Percentiles rank a stretch among this genome's conserved stretches.
These are phyloP conservation scores for Yamadazyma kitorensis DNA, from an alignment of 805 yeast genomes.

Conservation along the genomic window DNA sequence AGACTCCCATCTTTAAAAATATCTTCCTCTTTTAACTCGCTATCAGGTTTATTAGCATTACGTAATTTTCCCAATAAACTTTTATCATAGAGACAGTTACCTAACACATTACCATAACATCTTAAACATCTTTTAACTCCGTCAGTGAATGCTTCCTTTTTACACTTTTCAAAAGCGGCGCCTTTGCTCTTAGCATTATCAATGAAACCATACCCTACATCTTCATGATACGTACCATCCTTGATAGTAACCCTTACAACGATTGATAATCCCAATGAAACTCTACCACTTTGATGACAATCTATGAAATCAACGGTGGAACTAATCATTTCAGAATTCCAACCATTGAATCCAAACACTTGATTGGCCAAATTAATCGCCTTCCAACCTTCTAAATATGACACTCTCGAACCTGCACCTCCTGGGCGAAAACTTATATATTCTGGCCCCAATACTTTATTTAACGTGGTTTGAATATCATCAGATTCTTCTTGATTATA, in stretches of 20 bases:
- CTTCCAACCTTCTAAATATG: conserved; percentile 82
- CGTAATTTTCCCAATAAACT: conserved; percentile 52
- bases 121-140: conserved; percentile 77
- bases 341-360: conserved; percentile 80
- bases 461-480: conserved; percentile 31
- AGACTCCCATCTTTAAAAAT: conserved; percentile 30
- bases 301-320: conserved; percentile 72
- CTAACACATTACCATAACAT: conserved; percentile 76
- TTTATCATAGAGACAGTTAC: conserved; percentile 81
- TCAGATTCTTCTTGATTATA: conserved; percentile 32
- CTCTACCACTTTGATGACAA: conserved; percentile 50
- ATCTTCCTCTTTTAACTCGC: conserved; percentile 28
- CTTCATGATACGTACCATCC: conserved; percentile 82
- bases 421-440: conserved; percentile 74
- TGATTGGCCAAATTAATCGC: conserved; percentile 77
- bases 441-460: conserved; percentile 65
- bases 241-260: conserved; percentile 67
- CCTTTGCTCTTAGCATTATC: conserved; percentile 70
- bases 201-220: conserved; percentile 70
- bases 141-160: conserved; percentile 82
- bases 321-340: conserved; percentile 70
- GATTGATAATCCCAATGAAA: conserved; percentile 66
- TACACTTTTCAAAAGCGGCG: conserved; percentile 75
- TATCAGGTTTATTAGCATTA: conserved; percentile 22
- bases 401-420: conserved; percentile 65